Evolutionary conservation across 2,329 filamentous ascomycete genomes (phyloP).

Genomic region (Tolypocladium guangdongense): DNA sequence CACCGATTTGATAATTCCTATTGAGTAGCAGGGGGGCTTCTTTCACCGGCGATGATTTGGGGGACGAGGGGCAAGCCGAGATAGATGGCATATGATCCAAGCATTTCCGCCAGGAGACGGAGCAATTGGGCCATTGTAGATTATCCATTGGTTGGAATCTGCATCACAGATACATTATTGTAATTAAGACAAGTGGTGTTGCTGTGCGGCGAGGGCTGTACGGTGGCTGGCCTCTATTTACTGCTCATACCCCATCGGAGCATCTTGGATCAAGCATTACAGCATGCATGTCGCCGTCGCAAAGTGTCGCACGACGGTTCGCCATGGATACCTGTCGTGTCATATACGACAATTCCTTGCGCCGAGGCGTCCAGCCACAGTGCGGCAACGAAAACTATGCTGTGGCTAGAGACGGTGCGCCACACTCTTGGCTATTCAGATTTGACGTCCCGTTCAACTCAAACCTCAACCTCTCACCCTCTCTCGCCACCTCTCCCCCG

Average conservation of each 20-base stretch:
- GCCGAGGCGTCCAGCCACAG: not conserved
- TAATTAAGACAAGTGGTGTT: conserved; percentile 1
- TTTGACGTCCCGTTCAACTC: not conserved
- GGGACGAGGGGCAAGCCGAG: not conserved
- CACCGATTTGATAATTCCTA: not conserved
- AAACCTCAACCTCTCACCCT: not conserved
- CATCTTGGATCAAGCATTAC: too few species aligned
- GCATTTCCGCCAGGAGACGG: conserved; percentile 1
- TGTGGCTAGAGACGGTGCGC: not conserved
- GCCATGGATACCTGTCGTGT: not conserved
- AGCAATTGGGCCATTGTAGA: conserved; percentile 2
- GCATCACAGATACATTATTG: conserved; percentile 3
- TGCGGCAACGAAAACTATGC: not conserved
- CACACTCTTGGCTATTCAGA: not conserved
- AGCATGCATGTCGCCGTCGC: not conserved
- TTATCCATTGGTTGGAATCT: not conserved
- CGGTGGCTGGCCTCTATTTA: too few species aligned
- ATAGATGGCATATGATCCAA: not conserved
- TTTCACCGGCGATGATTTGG: not conserved
- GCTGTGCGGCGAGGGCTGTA: not conserved
- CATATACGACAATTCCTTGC: not conserved
- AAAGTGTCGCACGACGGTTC: not conserved
- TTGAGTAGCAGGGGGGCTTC: not conserved
- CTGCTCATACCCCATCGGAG: not conserved
- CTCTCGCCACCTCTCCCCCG: not conserved